These are phyloP conservation scores for Alternaria arbusti DNA, from an alignment of 2,329 filamentous ascomycete species.

Conservation along the genomic window DNA sequence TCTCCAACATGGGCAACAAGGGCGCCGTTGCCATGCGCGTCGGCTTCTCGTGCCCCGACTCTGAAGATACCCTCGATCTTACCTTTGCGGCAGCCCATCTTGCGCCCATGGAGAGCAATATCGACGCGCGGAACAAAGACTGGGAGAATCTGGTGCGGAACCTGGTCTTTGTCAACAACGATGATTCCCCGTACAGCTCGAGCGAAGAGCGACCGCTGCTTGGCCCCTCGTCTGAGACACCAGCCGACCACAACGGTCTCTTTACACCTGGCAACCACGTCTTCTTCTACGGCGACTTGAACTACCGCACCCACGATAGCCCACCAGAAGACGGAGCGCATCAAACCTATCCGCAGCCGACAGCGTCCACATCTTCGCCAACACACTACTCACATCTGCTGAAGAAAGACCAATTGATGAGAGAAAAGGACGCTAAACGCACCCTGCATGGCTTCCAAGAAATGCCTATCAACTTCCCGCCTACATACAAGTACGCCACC, in stretches of 20 bases:
- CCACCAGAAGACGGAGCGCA: constrained; percentile 66
- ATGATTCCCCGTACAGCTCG: constrained; percentile 38
- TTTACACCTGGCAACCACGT: constrained; percentile 78
- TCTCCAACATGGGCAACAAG: constrained; percentile 93
- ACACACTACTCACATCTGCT: constrained; percentile 71
- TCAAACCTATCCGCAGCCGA: constrained; percentile 66
- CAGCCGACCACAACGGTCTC: constrained; percentile 64
- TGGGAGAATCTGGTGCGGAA: constrained; percentile 85
- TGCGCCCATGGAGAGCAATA: constrained; percentile 82
- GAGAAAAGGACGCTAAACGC: constrained; percentile 71
- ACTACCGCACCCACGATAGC: constrained; percentile 82
- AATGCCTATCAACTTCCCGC: constrained; percentile 77
- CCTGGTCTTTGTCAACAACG: constrained; percentile 70
- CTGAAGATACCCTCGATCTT: constrained; percentile 63
- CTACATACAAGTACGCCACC: constrained; percentile 86
- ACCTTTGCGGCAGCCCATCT: constrained; percentile 91
- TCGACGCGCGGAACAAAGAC: constrained; percentile 79
- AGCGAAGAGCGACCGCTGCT: constrained; percentile 44
- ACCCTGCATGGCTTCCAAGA: constrained; percentile 82
- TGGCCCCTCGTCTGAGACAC: constrained; percentile 23
- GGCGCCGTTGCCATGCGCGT: constrained; percentile 83
- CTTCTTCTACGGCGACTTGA: constrained; percentile 90
- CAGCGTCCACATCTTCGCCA: constrained; percentile 58
- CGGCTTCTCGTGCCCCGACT: constrained; percentile 58
- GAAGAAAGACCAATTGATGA: constrained; percentile 76